phyloP scores from a whole-genome alignment of 2,329 filamentous ascomycete species.

The Helminthosporium solani region DNA sequence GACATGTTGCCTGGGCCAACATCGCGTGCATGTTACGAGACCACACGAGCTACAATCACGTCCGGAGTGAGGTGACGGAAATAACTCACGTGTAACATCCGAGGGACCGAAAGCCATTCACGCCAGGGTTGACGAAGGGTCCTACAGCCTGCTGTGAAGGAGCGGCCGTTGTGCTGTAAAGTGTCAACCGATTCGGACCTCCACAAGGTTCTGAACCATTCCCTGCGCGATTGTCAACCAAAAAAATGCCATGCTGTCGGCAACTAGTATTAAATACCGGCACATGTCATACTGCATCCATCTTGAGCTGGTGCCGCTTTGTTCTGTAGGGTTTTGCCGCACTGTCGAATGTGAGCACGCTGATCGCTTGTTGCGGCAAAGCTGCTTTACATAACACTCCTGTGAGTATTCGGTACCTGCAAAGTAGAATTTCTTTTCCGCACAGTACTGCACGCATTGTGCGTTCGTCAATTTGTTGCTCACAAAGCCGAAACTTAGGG shows the following conservation, averaged over 20 bases:
- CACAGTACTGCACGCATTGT: conserved; percentile 15
- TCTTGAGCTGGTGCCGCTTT: conserved; percentile 1
- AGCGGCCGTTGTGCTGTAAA: conserved; percentile 14
- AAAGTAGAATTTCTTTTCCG: conserved; percentile 8
- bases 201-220: conserved; percentile 17
- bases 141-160: too few species aligned
- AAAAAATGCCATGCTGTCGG: background rate
- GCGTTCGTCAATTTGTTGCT: conserved; percentile 13
- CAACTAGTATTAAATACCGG: conserved; percentile 4
- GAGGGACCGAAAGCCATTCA: conserved; percentile 15
- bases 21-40: background rate
- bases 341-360: conserved; percentile 3
- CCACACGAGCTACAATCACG: too few species aligned
- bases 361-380: background rate
- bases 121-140: conserved; percentile 13
- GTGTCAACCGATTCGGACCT: conserved; percentile 14
- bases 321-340: conserved; percentile 11
- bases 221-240: conserved; percentile 4
- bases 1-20: background rate
- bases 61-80: background rate
- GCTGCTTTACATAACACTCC: conserved; percentile 12
- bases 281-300: conserved; percentile 14
- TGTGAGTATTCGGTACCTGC: conserved; percentile 17
- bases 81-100: conserved; percentile 21
- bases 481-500: conserved; percentile 1